Conservation (phyloP, 495 filamentous ascomycete genomes). For the Glutinoglossum americanum region DNA sequence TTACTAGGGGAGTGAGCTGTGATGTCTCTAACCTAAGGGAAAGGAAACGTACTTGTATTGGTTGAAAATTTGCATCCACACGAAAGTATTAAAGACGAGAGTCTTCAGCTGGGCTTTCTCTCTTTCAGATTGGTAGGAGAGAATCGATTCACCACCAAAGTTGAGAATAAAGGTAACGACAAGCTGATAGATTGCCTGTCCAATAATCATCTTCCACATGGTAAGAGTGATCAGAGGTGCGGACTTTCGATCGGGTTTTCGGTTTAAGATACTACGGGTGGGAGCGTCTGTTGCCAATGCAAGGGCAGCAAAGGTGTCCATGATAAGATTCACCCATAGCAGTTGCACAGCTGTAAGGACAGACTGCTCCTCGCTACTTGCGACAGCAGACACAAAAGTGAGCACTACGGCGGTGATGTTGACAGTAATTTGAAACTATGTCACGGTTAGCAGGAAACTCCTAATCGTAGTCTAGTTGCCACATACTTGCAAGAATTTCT, state of each 20-base stretch:
- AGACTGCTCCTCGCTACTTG: conserved; percentile 38
- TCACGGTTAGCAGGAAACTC: too few species aligned
- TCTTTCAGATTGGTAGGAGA: conserved; percentile 27
- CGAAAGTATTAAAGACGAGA: conserved; percentile 76
- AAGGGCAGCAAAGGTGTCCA: conserved; percentile 90
- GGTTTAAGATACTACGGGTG: conserved; percentile 42
- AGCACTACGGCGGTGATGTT: conserved; percentile 78
- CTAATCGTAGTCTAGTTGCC: too few species aligned
- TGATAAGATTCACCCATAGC: conserved; percentile 83
- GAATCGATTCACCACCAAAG: conserved; percentile 44
- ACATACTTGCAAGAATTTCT: conserved; percentile 65
- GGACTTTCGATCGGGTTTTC: conserved; percentile 56
- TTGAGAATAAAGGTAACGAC: conserved; percentile 57
- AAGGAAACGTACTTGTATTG: conserved; percentile 36
- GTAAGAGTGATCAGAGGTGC: conserved; percentile 53
- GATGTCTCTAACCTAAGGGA: neutral
- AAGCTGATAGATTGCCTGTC: conserved; percentile 65
- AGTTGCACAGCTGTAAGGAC: conserved; percentile 72
- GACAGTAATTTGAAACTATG: conserved; percentile 72
- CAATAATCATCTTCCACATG: conserved; percentile 93
- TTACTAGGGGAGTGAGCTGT: conserved; percentile 19
- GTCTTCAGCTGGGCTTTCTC: conserved; percentile 33
- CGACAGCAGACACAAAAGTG: conserved; percentile 62
- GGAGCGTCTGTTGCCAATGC: conserved; percentile 78
- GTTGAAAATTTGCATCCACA: conserved; percentile 94